A percentile compares a stretch with the other conserved stretches of the same genome.
These are phyloP conservation scores for Cubamyces lactineus DNA, from an alignment of 768 basidiomycete species.

Conservation along the genomic window DNA sequence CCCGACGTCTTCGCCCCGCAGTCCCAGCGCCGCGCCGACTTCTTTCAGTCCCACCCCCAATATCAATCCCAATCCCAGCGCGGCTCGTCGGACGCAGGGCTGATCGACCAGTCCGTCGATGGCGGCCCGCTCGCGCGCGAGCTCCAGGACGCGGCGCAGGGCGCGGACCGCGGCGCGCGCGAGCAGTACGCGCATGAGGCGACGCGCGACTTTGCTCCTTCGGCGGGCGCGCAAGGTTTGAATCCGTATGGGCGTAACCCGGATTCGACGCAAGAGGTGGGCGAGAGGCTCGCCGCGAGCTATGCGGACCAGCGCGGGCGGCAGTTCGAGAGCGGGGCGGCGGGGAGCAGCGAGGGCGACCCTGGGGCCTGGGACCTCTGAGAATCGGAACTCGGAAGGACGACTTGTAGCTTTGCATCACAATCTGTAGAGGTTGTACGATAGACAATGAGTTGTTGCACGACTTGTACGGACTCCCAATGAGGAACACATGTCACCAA, in stretches of 20 bases:
- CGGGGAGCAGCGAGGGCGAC: conserved; percentile 24
- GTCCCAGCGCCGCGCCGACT: conserved; percentile 17
- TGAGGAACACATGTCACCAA: neutral
- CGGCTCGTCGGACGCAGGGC: conserved; percentile 8
- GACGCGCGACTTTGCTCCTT: conserved; percentile 27
- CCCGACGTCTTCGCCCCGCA: conserved; percentile 21
- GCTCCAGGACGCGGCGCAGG: conserved; percentile 35
- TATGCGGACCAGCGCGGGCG: conserved; percentile 26
- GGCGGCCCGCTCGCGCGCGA: conserved; percentile 29
- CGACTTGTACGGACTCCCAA: no score
- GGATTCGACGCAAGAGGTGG: conserved; percentile 25
- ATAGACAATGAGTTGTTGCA: no score
- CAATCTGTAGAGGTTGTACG: neutral
- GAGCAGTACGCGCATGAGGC: conserved; percentile 30
- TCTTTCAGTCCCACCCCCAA: neutral
- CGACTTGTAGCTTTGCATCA: neutral
- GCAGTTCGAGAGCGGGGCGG: conserved; percentile 29
- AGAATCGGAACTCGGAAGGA: no score
- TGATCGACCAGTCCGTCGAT: conserved; percentile 32
- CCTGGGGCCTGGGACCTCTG: conserved; percentile 19
- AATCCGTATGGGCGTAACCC: conserved; percentile 32
- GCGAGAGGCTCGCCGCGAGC: conserved; percentile 25
- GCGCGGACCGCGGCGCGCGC: conserved; percentile 28
- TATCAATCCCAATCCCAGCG: no score
- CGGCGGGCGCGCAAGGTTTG: conserved; percentile 17